These are phyloP conservation scores for Dacryopinax primogenitus DNA, from an alignment of 768 basidiomycete genomes.

Conservation along the genomic window DNA sequence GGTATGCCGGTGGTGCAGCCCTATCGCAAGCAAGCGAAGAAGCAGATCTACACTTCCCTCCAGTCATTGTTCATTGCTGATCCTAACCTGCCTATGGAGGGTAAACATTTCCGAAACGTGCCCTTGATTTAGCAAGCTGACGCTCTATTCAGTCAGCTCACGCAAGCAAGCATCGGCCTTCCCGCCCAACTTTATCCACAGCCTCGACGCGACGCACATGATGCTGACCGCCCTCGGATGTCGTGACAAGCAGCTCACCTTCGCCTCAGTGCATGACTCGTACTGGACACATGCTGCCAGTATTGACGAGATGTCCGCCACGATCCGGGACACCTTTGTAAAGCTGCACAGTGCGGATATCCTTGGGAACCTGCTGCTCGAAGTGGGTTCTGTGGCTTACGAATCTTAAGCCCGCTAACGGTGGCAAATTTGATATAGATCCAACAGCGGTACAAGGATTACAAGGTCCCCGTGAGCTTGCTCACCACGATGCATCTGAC, in stretches of 20 bases:
- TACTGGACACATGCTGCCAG: conserved; percentile 93
- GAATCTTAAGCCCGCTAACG: neutral
- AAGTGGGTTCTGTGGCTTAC: conserved; percentile 38
- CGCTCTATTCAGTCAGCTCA: conserved; percentile 45
- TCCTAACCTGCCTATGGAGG: conserved; percentile 59
- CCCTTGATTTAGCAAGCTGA: conserved; percentile 6
- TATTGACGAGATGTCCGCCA: conserved; percentile 75
- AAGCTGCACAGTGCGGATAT: conserved; percentile 82
- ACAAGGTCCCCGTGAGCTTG: conserved; percentile 47
- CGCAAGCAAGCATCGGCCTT: conserved; percentile 89
- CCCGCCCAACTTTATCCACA: conserved; percentile 98
- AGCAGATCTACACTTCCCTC: conserved; percentile 69
- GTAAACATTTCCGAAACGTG: conserved; percentile 25
- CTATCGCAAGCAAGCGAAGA: conserved; percentile 70
- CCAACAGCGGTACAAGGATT: conserved; percentile 59
- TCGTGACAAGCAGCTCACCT: conserved; percentile 58
- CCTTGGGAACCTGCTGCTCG: conserved; percentile 52
- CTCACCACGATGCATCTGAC: no score
- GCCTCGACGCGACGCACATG: conserved; percentile 97
- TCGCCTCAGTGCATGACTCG: conserved; percentile 96
- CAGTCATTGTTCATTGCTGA: conserved; percentile 87
- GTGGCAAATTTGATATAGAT: conserved; percentile 47
- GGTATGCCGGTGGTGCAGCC: conserved; percentile 93
- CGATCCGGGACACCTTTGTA: conserved; percentile 90
- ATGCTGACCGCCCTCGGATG: conserved; percentile 90